A percentile compares a stretch with the other conserved stretches of the same genome.
Conservation (phyloP, 768 basidiomycete genomes). For the Nevesoporus exiguus region DNA sequence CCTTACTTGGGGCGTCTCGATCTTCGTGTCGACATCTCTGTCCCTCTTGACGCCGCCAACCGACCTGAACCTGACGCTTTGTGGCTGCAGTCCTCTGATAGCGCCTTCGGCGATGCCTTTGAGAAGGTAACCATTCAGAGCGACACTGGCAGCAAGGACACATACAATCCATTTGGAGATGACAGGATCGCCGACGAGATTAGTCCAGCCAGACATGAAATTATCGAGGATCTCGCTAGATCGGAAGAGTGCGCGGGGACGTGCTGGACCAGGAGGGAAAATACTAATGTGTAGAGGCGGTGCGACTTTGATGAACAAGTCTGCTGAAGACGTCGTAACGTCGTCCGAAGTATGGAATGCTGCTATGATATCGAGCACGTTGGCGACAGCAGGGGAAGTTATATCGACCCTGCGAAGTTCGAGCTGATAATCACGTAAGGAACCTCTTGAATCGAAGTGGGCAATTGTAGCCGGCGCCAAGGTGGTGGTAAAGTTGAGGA, state of each 20-base stretch:
- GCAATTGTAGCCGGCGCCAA: constrained; percentile 65
- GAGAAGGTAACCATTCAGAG: constrained; percentile 89
- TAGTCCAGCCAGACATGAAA: constrained; percentile 89
- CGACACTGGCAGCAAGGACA: constrained; percentile 78
- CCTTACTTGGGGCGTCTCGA: constrained; percentile 14
- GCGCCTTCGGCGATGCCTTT: constrained; percentile 73
- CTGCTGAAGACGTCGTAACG: constrained; percentile 24
- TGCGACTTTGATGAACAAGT: constrained; percentile 57
- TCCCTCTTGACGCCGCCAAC: constrained; percentile 20
- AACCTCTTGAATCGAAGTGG: constrained; percentile 35
- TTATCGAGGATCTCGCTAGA: constrained; percentile 64
- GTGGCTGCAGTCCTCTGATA: constrained; percentile 31
- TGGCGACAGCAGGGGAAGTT: constrained; percentile 54
- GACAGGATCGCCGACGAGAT: constrained; percentile 90
- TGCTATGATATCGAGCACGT: constrained; percentile 57
- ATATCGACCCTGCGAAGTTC: constrained; percentile 64
- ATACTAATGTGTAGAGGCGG: constrained; percentile 59
- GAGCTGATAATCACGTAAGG: constrained; percentile 13
- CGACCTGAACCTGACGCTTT: constrained; percentile 29
- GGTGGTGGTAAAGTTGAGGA: constrained; percentile 90
- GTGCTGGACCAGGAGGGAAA: constrained; percentile 32
- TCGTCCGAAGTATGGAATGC: constrained; percentile 22
- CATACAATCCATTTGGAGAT: constrained; percentile 94
- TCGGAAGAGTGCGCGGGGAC: constrained; percentile 31
- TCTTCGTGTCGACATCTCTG: constrained; percentile 20